Base-by-base conservation (phyloP, 2,329 filamentous ascomycete species). In the Emmonsiellopsis sp. region DNA sequence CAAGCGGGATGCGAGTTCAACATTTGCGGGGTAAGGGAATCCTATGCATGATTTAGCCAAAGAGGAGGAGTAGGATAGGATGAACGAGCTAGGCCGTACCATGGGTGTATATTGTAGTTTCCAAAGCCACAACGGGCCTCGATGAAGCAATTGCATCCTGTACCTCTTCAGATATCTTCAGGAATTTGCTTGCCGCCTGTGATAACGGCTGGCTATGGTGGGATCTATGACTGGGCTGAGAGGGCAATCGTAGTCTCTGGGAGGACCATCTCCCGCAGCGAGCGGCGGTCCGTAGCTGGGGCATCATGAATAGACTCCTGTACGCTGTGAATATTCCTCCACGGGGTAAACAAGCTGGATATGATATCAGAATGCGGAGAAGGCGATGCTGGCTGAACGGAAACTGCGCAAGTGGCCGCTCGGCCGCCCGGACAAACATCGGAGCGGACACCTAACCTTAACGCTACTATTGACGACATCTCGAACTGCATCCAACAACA, bases 21-120 rank as follows among this genome's bases (percentile, higher is more conserved):
- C 72, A 61, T 87, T 88, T 32, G 86, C 80, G 0, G 85, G 85
- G 60, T 86, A 86, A 2, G 85, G 84, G 58, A 84, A 87, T 54
- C 83, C 83, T 83, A 58, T 10, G 13, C 9, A 39, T 17, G 34
- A 21, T 4, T 49, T 49, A 39, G 40, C 34, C 36, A 6, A 21
- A 8, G 6, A 8, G 54, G 27, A 51, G 36, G 51, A 51, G 50
- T 36, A 52, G 33, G 17, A 21, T 39, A 32, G 42, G 36, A 5
- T 4, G 21, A 27, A 14, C 7, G 27, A 31, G 21, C 32, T 9
- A n/a, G 39, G 32, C 53, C 62, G 51, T 69, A 77, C 90, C 91
- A 71, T 98, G 93, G 1, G 93, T 98, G 71, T 98, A 97, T 61
- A 98, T 97, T 4, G 93, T 95, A 2, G 88, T 90, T 71, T 98